Percentiles rank a stretch among this genome's conserved stretches.
Conservation (phyloP, 208 protist genomes). For the Trypanosomatidae sp. region DNA sequence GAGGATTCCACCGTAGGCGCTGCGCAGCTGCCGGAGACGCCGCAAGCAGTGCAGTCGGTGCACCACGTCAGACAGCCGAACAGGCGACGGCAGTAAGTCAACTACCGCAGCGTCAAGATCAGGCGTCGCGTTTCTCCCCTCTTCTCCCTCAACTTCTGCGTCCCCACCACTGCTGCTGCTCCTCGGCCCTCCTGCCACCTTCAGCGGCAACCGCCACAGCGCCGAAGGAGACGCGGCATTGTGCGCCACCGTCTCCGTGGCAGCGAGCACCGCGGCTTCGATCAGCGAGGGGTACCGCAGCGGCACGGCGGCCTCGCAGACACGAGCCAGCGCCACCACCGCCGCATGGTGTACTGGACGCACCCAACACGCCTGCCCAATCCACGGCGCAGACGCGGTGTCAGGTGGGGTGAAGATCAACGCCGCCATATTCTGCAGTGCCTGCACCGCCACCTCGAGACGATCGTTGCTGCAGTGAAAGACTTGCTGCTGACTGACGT, state of each 20-base stretch:
- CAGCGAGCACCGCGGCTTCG: too few species aligned
- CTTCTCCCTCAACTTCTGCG: too few species aligned
- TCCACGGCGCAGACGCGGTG: conserved; percentile 5
- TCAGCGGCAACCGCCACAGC: too few species aligned
- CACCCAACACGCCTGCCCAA: conserved; percentile 21
- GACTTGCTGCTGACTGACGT: conserved; percentile 14
- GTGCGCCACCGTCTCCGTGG: too few species aligned
- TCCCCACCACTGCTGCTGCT: too few species aligned
- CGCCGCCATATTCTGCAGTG: conserved; percentile 27
- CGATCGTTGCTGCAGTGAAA: conserved; percentile 27
- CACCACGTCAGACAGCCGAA: conserved; percentile 31
- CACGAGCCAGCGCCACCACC: conserved; percentile 40
- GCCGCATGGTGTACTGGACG: conserved; percentile 8
- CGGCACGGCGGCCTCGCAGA: conserved; percentile 66
- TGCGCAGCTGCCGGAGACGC: conserved; percentile 52
- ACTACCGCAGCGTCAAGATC: not conserved
- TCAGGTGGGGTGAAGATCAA: conserved; percentile 21
- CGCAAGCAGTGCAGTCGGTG: conserved; percentile 36
- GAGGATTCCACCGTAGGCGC: conserved; percentile 29
- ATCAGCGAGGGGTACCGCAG: conserved; percentile 45
- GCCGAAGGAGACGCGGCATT: too few species aligned
- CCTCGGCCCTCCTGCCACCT: too few species aligned
- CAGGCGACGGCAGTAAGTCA: conserved; percentile 25
- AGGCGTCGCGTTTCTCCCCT: too few species aligned
- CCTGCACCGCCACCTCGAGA: conserved; percentile 31